Evolutionary conservation across 2,329 filamentous ascomycete species (phyloP), one percentile per base, ranked within the genome.

Genomic region (Botrytis fragariae): DNA sequence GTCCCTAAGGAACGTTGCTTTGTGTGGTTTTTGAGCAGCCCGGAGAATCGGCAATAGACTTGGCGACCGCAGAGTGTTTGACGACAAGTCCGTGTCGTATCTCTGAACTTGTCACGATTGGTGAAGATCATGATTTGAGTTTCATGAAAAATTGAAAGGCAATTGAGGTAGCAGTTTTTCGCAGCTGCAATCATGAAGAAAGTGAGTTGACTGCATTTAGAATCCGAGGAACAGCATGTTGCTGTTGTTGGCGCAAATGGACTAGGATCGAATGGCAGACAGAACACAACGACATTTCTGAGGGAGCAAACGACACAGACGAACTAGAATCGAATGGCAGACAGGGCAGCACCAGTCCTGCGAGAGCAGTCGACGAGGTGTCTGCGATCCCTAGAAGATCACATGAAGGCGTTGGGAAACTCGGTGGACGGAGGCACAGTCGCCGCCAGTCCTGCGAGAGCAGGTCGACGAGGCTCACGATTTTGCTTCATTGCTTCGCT

Each of bases 281-380:
- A 51, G 45, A 5, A 22, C 7, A 2, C 45, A 25, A 4, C 10
- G 22, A 7, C 3, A 12, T 12, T 51, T 10, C 45, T 25, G 45
- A 4, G 45, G 5, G 45, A 25, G 22, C 9, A 51, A 45, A 3
- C 9, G 10, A n/a, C 25, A 1, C 22, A 5, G 48, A n/a, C 25
- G 25, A 14, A 14, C 48, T 54, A 54, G 48, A 12, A 54, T 54
- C 48, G 2, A 54, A 54, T 29, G 12, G n/a, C 51, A 57, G 51
- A 57, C n/a, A 57, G 3, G 3, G 51, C 7, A 57, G n/a, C 51
- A 57, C n/a, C 51, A 29, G 14, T 32, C n/a, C 51, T 29, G n/a
- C 51, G 51, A 54, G 51, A 54, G 51, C 51, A 54, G 51, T 54
- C 51, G n/a, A 54, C 51, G 51, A 54, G 51, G 51, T 54, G n/a